Base-by-base conservation (phyloP, 2,329 filamentous ascomycete genomes). In the Chaetomiaceae sp. region DNA sequence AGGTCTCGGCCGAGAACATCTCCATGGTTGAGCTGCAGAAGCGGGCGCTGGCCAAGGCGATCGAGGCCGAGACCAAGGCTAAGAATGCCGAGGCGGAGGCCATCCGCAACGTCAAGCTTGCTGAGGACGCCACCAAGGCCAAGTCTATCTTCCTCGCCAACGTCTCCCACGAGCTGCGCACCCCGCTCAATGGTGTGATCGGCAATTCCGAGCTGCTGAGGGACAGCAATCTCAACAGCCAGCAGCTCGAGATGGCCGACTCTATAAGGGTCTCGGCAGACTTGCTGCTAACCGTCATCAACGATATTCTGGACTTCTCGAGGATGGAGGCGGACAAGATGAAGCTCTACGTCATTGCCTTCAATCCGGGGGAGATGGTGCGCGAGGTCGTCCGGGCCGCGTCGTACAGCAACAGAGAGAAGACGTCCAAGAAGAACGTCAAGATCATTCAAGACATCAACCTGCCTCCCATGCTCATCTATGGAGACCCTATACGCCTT, bases 291-390 rank as follows among this genome's bases (percentile, higher is more conserved):
- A 93, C 90, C 0, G 89, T 96, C 42, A 96, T 96, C 70, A 96
- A 96, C 63, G 92, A 97, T 63, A 96, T 96, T 47, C 75, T 96
- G 4, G 92, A 97, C 68, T 95, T 96, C 65, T 96, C 90, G 23
- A 95, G 95, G 68, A 89, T 93, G 72, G 89, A 95, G 66, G 89
- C 87, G 3, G 88, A 91, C 60, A 86, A 89, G 66, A 84, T 95
- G 73, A 89, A 93, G 65, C 79, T 91, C 1, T 88, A 88, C 64
- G 77, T 84, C 53, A 83, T 83, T 48, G 80, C 81, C 7, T 85
- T 85, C 68, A 85, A 83, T 57, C 80, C 82, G 0, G 76, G 80
- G 58, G 81, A 84, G 62, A 83, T 85, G 77, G 76, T 86, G 33
- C 75, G 79, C 4, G 82, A 85, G 62, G 81, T 85, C 10, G 80